These are phyloP conservation scores for Sporobolus alterniflorus DNA, from an alignment of 202 grass and related monocot species.

Conservation along the genomic window DNA sequence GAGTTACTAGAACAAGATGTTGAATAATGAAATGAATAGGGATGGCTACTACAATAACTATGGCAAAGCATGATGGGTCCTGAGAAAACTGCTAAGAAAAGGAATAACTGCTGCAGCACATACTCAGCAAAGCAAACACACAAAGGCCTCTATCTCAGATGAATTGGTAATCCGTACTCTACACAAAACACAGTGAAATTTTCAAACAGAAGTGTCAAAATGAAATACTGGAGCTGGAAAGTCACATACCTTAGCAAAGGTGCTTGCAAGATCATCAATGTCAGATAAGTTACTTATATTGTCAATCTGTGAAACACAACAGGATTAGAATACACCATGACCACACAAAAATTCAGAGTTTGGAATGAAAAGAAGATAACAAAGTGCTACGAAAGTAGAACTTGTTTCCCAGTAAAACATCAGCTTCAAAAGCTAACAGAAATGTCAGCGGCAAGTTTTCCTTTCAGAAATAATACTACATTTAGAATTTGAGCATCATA, in stretches of 20 bases:
- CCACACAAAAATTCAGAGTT: constrained; percentile 14
- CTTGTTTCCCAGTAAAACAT: background rate
- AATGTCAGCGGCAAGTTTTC: background rate
- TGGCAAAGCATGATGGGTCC: background rate
- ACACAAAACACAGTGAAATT: background rate
- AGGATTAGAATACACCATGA: constrained; percentile 29
- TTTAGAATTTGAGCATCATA: constrained; percentile 3
- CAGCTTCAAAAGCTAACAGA: constrained; percentile 6
- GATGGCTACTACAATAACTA: constrained; percentile 2
- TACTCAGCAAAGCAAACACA: constrained; percentile 9
- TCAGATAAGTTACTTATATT: constrained; percentile 69
- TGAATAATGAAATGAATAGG: background rate
- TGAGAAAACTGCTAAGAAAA: constrained; percentile 12
- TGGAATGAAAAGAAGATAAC: background rate
- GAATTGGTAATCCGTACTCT: background rate
- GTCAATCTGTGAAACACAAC: constrained; percentile 56
- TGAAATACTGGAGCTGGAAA: constrained; percentile 29
- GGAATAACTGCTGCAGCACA: background rate
- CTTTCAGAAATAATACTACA: background rate
- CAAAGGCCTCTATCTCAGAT: background rate
- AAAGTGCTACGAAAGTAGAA: background rate
- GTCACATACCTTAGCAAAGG: constrained; percentile 87
- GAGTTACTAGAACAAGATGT: constrained; percentile 3
- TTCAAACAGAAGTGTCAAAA: constrained; percentile 20
- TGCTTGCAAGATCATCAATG: constrained; percentile 94